Evolutionary conservation across 352 stramenopile genomes (phyloP), one percentile per base, ranked within the genome.

Genomic region (Globisporangium ultimum): DNA sequence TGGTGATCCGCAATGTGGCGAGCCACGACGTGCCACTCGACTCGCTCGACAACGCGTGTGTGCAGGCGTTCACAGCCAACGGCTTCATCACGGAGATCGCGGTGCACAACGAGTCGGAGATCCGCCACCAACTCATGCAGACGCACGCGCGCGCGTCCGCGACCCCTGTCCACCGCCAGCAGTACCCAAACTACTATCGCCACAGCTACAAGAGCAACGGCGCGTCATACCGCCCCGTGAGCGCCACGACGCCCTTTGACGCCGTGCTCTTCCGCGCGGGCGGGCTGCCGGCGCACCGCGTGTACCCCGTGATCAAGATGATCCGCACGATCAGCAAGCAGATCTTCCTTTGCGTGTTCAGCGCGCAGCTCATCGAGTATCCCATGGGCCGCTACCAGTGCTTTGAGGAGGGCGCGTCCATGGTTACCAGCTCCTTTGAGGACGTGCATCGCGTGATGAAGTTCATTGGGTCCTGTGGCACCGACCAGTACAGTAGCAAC

Each of bases 341-440:
- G 77, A 78, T 94, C 61, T 94, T 94, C 50, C 58, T 94, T n/a
- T 93, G 83, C 47, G 78, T 92, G 53, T 90, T 89, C 64, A 93
- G 83, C 68, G 69, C 83, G 58, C 83, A 89, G 56, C 66, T 94
- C 10, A 69, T 78, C 6, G 83, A 91, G 58, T 53, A 91, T 57
- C 78, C 85, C 6, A 75, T 83, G 64, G 79, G 73, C 0, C 78
- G 85, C 13, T 92, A 94, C 66, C 66, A 78, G 61, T 88, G 85
- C 56, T 93, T 94, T 58, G 70, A 87, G 51, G 64, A 91, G 20
- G 85, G 85, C 13, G 83, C 81, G 12, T 89, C 79, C 9, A 94
- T 94, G 85, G 85, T 94, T 57, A 94, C 85, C 8, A 76, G 75
- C 61, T 88, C 77, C 10, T 53, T 94, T 10, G 65, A 76, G 15